Evolutionary conservation across 345 rosid genomes (phyloP).

Genomic region (Adansonia digitata): DNA sequence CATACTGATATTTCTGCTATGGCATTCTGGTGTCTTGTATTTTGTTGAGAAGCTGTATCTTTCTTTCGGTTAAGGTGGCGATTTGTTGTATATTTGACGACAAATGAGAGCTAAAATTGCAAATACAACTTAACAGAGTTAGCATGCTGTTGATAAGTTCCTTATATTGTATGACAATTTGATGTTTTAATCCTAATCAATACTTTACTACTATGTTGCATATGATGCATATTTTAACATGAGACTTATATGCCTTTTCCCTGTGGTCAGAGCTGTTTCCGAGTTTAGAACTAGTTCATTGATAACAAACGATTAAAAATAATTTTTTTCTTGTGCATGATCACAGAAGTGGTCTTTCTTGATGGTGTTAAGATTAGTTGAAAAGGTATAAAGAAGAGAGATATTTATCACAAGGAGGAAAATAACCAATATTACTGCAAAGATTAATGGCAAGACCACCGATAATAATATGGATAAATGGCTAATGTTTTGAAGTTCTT

Average conservation of each 20-base stretch:
- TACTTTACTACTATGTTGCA: neutral
- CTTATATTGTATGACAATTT: neutral
- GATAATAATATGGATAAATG: too few species aligned
- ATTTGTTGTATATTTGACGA: conserved; percentile 22
- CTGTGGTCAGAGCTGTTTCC: neutral
- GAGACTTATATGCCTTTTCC: neutral
- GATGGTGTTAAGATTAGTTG: neutral
- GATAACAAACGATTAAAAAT: neutral
- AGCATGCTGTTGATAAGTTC: neutral
- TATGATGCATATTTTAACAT: neutral
- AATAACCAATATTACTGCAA: too few species aligned
- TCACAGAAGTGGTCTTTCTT: too few species aligned
- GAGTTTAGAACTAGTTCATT: neutral
- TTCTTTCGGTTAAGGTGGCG: conserved; percentile 11
- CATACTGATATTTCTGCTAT: conserved; percentile 20
- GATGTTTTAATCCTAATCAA: neutral
- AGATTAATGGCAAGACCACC: too few species aligned
- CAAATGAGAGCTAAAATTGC: conserved; percentile 10
- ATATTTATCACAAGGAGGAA: too few species aligned
- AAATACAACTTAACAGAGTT: conserved; percentile 8
- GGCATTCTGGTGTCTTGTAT: conserved; percentile 18
- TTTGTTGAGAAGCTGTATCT: conserved; percentile 10
- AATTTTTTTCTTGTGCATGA: neutral
- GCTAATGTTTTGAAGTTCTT: too few species aligned
- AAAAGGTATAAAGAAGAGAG: too few species aligned